Percentiles rank a stretch among this genome's conserved stretches.
Evolutionary conservation across 139 green algal genomes (phyloP).

Genomic region (Picochlorum costavermella): DNA sequence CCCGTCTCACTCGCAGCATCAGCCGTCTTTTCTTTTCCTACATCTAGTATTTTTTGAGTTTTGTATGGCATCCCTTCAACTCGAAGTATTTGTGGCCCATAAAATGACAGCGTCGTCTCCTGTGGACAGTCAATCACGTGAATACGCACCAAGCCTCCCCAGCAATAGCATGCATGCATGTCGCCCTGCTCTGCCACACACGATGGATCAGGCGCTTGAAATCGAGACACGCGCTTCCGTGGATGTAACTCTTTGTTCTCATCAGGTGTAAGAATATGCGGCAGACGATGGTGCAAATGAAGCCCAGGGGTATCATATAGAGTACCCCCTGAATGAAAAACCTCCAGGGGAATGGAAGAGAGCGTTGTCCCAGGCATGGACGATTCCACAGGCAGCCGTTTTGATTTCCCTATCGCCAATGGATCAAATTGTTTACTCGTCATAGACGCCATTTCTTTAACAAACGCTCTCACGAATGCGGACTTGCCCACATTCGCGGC

Average conservation of each 20-base stretch:
- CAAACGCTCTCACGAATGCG: constrained; percentile 74
- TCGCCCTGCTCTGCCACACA: neutral
- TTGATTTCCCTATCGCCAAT: constrained; percentile 18
- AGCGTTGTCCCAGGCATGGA: constrained; percentile 94
- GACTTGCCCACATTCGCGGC: constrained; percentile 96
- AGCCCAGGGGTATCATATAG: constrained; percentile 90
- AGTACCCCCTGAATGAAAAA: constrained; percentile 61
- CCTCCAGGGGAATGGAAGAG: constrained; percentile 70
- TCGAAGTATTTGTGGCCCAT: constrained; percentile 37
- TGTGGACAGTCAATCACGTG: constrained; percentile 55
- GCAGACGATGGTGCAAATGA: constrained; percentile 85
- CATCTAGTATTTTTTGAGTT: neutral
- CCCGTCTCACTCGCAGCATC: constrained; percentile 2
- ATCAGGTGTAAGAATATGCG: constrained; percentile 68
- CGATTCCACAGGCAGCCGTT: constrained; percentile 67
- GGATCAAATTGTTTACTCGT: constrained; percentile 45
- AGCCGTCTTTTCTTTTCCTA: neutral
- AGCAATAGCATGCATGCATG: constrained; percentile 41
- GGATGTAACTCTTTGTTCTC: constrained; percentile 75
- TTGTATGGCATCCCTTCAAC: constrained; percentile 11
- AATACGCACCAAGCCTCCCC: constrained; percentile 59
- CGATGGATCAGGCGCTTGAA: constrained; percentile 44
- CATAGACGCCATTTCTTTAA: constrained; percentile 56
- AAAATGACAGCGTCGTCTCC: constrained; percentile 48
- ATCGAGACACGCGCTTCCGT: constrained; percentile 38